Percentiles rank a stretch among this genome's conserved stretches.
Evolutionary conservation across 306 rosid species (phyloP).

Genomic region (Gynostemma pentaphyllum): DNA sequence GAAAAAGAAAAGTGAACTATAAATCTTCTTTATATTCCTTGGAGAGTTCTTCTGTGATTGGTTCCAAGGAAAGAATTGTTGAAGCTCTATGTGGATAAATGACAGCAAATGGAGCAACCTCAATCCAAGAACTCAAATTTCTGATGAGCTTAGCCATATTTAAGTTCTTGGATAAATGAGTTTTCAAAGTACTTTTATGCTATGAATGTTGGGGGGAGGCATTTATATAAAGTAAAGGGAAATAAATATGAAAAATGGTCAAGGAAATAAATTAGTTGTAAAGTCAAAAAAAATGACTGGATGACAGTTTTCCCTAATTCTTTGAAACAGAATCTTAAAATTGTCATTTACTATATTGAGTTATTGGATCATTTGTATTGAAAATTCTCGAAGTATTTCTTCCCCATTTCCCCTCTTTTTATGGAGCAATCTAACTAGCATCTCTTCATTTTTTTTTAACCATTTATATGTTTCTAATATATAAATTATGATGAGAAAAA

Average conservation of each 20-base stretch:
- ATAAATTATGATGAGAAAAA: too few species aligned
- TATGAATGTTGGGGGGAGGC: background rate
- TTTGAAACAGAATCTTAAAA: background rate
- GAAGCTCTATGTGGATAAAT: conserved; percentile 45
- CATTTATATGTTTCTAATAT: too few species aligned
- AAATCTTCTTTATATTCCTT: conserved; percentile 4
- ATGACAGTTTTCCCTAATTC: background rate
- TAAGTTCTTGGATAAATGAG: background rate
- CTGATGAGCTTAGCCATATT: conserved; percentile 33
- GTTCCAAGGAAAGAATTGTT: conserved; percentile 44
- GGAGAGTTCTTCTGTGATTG: conserved; percentile 23
- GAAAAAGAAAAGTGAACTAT: background rate
- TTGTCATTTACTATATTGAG: background rate
- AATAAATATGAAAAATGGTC: background rate
- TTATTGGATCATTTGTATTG: background rate
- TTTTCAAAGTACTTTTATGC: background rate
- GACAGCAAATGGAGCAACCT: conserved; percentile 48
- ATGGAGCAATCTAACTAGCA: too few species aligned
- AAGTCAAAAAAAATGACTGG: background rate
- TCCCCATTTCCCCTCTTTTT: too few species aligned
- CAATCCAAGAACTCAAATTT: conserved; percentile 32
- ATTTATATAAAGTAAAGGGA: background rate
- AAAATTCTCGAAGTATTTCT: too few species aligned
- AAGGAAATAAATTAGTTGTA: too few species aligned
- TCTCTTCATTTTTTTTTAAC: too few species aligned